Evolutionary conservation across 1,284 basidiomycete species (phyloP).

Genomic region (Puccinia novopanici): DNA sequence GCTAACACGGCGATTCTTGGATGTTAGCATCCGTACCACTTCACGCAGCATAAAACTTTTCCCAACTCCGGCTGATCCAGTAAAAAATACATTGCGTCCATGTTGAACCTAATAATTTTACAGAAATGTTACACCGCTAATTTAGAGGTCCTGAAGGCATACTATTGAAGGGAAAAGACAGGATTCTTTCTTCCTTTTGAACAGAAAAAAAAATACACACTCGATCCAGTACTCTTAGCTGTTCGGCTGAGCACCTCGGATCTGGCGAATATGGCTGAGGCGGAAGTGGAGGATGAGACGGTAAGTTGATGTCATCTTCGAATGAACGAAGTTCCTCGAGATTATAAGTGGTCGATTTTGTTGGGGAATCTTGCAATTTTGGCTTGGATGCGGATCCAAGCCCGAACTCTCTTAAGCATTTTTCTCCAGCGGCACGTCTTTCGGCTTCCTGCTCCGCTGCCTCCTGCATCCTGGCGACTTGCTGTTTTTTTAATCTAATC

Average conservation of each 20-base stretch:
- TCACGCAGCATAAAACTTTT: slow-evolving; percentile 48
- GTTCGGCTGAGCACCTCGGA: slow-evolving; percentile 41
- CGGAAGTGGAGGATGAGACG: too few species aligned
- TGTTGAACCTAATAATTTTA: slow-evolving; percentile 26
- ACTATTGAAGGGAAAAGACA: not conserved
- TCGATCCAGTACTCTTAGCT: slow-evolving; percentile 32
- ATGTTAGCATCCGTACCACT: slow-evolving; percentile 41
- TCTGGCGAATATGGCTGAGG: slow-evolving; percentile 34
- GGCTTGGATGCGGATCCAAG: not conserved
- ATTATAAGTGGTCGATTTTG: not conserved
- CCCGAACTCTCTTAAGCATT: slow-evolving; percentile 38
- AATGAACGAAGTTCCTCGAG: not conserved
- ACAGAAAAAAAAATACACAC: not conserved
- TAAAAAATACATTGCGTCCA: slow-evolving; percentile 48
- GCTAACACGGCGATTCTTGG: not conserved
- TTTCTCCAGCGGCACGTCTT: slow-evolving; percentile 44
- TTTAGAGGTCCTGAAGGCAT: not conserved
- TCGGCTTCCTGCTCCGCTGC: not conserved
- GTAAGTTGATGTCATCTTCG: not conserved
- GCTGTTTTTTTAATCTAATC: slow-evolving; percentile 1
- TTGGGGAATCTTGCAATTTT: not conserved
- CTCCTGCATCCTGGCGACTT: not conserved
- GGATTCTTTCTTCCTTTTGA: not conserved
- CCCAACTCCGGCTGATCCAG: slow-evolving; percentile 46
- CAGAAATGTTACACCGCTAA: not conserved